Conservation (phyloP, 768 basidiomycete species). For the Mycena crocata region DNA sequence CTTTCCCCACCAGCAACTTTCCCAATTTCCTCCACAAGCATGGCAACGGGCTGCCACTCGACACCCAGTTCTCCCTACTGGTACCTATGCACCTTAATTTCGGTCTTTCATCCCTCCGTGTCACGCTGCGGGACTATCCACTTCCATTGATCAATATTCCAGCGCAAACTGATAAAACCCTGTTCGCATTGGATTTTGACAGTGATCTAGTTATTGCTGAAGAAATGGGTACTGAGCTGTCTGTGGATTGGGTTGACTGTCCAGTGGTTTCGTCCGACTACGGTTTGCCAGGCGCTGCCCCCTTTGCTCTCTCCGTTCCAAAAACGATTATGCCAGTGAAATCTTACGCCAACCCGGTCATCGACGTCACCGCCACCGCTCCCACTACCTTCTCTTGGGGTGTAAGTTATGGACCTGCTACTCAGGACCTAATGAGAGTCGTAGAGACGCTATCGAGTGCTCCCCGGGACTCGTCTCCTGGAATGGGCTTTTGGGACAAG, state of each 20-base stretch:
- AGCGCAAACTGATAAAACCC: constrained; percentile 48
- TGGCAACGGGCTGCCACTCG: constrained; percentile 74
- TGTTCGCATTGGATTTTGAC: constrained; percentile 70
- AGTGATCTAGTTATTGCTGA: constrained; percentile 89
- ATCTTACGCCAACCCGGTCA: constrained; percentile 82
- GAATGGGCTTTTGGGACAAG: constrained; percentile 97
- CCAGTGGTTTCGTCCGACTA: constrained; percentile 68
- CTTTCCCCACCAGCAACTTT: constrained; percentile 66
- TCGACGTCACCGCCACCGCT: constrained; percentile 72
- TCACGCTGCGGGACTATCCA: constrained; percentile 88
- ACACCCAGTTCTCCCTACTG: constrained; percentile 82
- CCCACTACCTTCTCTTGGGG: constrained; percentile 90
- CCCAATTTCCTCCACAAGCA: constrained; percentile 73
- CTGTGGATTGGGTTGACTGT: constrained; percentile 80
- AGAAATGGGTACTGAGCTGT: constrained; percentile 77
- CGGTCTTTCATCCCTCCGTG: constrained; percentile 67
- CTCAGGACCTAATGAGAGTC: constrained; percentile 87
- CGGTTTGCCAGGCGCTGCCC: constrained; percentile 60
- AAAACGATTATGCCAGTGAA: constrained; percentile 98
- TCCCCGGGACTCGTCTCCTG: constrained; percentile 83
- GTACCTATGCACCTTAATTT: constrained; percentile 86
- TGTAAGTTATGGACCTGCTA: constrained; percentile 85
- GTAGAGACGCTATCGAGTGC: constrained; percentile 84
- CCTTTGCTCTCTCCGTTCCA: constrained; percentile 74
- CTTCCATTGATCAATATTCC: constrained; percentile 86